Conservation (phyloP, 208 protist genomes). For the Leishmania tropica region DNA sequence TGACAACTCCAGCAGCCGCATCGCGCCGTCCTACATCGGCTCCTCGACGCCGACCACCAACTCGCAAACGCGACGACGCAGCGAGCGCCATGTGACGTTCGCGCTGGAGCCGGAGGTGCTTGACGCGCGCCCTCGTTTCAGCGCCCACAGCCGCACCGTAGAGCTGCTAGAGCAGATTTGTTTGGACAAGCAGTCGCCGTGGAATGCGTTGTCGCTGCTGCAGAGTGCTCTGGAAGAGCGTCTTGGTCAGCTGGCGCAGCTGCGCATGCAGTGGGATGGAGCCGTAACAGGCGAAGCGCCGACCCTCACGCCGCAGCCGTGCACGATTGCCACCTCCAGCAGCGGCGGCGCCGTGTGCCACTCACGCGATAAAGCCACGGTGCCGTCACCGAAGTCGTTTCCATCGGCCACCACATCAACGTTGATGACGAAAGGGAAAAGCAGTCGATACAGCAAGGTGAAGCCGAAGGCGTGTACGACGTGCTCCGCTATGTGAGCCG, state of each 20-base stretch:
- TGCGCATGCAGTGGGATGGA: not conserved
- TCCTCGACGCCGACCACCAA: not conserved
- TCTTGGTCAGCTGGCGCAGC: constrained; percentile 9
- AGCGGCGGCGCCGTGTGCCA: not conserved
- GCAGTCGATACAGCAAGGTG: constrained; percentile 13
- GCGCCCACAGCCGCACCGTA: constrained; percentile 21
- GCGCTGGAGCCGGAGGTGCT: constrained; percentile 34
- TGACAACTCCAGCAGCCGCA: not conserved
- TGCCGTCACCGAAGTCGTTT: not conserved
- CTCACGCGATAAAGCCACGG: not conserved
- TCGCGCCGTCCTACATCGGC: not conserved
- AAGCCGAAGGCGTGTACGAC: constrained; percentile 14
- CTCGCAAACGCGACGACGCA: constrained; percentile 3
- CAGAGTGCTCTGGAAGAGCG: constrained; percentile 15
- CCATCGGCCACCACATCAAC: not conserved
- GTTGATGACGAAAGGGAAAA: not conserved
- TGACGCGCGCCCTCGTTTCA: constrained; percentile 25
- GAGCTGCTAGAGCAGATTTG: constrained; percentile 36
- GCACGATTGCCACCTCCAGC: not conserved
- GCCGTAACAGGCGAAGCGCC: not conserved
- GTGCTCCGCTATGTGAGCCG: constrained; percentile 21
- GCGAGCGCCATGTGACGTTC: constrained; percentile 30
- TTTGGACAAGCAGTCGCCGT: constrained; percentile 30
- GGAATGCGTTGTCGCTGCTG: constrained; percentile 18
- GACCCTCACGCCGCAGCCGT: too few species aligned